Evolutionary conservation across 1,284 basidiomycete genomes (phyloP).

Genomic region (Ustilago crameri): DNA sequence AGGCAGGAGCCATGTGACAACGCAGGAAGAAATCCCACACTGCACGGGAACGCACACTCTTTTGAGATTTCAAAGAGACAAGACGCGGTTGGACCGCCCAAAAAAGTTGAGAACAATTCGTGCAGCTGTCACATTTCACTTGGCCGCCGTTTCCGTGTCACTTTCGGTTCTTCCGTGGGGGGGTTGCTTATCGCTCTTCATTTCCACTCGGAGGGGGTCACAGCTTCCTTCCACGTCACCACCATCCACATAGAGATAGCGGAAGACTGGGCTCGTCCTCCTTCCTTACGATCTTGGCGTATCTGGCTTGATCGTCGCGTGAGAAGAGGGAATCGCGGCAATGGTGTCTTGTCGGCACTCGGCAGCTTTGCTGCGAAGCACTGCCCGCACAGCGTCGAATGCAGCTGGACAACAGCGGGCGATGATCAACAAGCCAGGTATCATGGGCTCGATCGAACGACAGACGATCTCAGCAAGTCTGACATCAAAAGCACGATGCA

Average conservation of each 20-base stretch:
- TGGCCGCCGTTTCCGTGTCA: neutral
- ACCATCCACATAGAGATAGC: neutral
- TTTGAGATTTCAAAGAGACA: too few relatives aligned
- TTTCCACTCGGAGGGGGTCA: neutral
- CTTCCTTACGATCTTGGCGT: too few relatives aligned
- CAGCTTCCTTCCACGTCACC: conserved; percentile 8
- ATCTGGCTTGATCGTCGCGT: neutral
- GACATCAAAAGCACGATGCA: neutral
- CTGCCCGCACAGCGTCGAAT: conserved; percentile 6
- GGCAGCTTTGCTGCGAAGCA: conserved; percentile 16
- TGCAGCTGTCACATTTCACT: conserved; percentile 29
- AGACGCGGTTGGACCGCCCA: neutral
- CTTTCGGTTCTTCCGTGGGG: neutral
- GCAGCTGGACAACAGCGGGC: neutral
- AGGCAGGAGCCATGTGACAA: conserved; percentile 33
- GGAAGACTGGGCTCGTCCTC: neutral
- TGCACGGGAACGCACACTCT: too few relatives aligned
- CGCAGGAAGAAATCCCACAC: conserved; percentile 26
- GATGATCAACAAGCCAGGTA: neutral
- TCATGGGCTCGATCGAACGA: neutral
- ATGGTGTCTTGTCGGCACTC: conserved; percentile 22
- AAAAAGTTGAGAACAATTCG: neutral
- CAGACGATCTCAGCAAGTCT: neutral
- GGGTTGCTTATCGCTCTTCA: neutral
- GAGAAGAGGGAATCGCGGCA: neutral